Evolutionary conservation across 345 rosid species (phyloP), one percentile per base, ranked within the genome.

Genomic region (Rhizophora mangle): DNA sequence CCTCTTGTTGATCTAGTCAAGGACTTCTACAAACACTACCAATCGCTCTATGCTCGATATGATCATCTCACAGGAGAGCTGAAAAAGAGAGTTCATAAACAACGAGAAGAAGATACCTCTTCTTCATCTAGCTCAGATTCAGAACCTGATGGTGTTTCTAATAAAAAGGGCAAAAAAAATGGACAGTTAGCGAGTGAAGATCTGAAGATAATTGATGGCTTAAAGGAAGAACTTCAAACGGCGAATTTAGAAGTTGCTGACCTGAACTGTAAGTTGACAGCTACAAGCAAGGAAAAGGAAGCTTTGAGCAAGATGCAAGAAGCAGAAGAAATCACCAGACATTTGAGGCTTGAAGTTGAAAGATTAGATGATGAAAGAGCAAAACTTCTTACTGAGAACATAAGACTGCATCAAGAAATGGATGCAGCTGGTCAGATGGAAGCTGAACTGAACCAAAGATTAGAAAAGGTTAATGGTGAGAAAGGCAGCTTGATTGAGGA

Each of bases 41-140:
- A 86, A 72, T 75, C 82, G 7, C 85, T 92, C 26, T 86, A 90
- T 76, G 79, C 65, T 26, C 86, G 78, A 51, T 90, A 92, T 67
- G 92, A 88, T 83, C 79, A 85, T 79, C 91, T 95, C 73, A 87
- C 91, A 0, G 94, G 85, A 68, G 90, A 88, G 77, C 85, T 92
- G 36, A 81, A 70, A 83, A 80, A 82, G 55, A 86, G 84, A 74
- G 84, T 82, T 62, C 76, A 79, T 19, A 84, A 83, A 21, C 85
- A 87, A 80, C 31, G 46, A 63, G 78, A 67, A 64, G 83, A 74
- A 21, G 94, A 89, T 4, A 61, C 70, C 61, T 83, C 89, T 68
- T 82, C 88, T 75, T 88, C 92, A 0, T 95, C 96, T 19, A 89
- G 92, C 81, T 94, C 98, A 46, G 86, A 83, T 64, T 79, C 89